phyloP scores from a whole-genome alignment of 768 basidiomycete genomes.

The Nidularia sp. region DNA sequence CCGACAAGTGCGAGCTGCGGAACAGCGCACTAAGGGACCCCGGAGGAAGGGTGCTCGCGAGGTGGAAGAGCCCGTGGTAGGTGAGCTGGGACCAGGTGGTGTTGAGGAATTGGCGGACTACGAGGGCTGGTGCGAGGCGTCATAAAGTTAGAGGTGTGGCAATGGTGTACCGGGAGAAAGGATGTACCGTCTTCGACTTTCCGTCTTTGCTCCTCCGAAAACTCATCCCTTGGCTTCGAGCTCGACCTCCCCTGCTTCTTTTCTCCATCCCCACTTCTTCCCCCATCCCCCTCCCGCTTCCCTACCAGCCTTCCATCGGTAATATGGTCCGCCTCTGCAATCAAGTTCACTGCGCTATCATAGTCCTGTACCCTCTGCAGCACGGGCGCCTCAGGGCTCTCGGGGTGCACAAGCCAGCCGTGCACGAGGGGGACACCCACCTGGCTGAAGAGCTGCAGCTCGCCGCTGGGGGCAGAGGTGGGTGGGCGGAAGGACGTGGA shows the following conservation, averaged over 20 bases:
- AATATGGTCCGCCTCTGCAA: constrained; percentile 78
- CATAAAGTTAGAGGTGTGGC: neutral
- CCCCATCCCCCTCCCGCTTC: too few relatives aligned
- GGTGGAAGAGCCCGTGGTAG: constrained; percentile 81
- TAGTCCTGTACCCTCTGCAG: constrained; percentile 60
- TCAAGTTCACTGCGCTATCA: constrained; percentile 66
- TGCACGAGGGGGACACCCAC: constrained; percentile 80
- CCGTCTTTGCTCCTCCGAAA: constrained; percentile 49
- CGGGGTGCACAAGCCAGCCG: constrained; percentile 84
- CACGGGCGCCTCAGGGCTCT: constrained; percentile 51
- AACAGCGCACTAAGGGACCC: constrained; percentile 76
- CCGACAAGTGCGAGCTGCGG: constrained; percentile 86
- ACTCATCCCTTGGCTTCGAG: constrained; percentile 17
- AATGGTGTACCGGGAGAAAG: neutral
- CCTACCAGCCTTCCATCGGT: constrained; percentile 59
- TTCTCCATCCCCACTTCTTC: too few relatives aligned
- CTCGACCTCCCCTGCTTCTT: constrained; percentile 12
- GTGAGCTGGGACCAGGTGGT: constrained; percentile 78
- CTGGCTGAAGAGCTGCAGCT: constrained; percentile 81
- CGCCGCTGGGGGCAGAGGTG: constrained; percentile 55
- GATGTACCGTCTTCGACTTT: constrained; percentile 71
- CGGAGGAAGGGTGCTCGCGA: constrained; percentile 58
- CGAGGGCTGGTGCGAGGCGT: constrained; percentile 68
- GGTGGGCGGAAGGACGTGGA: constrained; percentile 68
- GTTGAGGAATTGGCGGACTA: constrained; percentile 66